Evolutionary conservation across 148 eudicot species (phyloP).

Genomic region (Selenicereus undatus): DNA sequence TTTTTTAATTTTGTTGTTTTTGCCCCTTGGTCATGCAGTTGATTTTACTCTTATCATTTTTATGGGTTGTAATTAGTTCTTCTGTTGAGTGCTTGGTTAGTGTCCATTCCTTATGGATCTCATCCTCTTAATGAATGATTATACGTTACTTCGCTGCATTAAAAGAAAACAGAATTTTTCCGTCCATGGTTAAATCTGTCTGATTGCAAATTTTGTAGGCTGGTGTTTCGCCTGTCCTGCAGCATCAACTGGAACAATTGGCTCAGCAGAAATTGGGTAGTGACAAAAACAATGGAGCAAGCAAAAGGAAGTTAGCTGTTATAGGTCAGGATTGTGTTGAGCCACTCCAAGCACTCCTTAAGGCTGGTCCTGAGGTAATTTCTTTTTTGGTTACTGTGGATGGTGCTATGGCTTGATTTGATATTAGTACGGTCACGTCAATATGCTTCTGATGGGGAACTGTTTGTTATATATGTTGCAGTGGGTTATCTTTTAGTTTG

Average conservation of each 20-base stretch:
- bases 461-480: background rate
- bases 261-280: slow-evolving; percentile 41
- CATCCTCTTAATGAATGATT: too few relatives aligned
- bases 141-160: too few relatives aligned
- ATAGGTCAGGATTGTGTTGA: slow-evolving; percentile 88
- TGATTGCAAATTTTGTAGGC: slow-evolving; percentile 42
- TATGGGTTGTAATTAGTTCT: too few relatives aligned
- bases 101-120: too few relatives aligned
- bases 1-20: too few relatives aligned
- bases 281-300: slow-evolving; percentile 26
- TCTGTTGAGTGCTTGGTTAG: too few relatives aligned
- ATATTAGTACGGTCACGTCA: too few relatives aligned
- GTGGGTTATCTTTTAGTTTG: background rate
- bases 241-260: slow-evolving; percentile 71
- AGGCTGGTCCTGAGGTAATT: slow-evolving; percentile 72
- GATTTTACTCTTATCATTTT: too few relatives aligned
- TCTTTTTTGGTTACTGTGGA: background rate
- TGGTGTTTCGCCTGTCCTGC: slow-evolving; percentile 79
- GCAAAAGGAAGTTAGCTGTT: slow-evolving; percentile 43
- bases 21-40: too few relatives aligned
- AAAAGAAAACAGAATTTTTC: too few relatives aligned
- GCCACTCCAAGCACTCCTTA: slow-evolving; percentile 88
- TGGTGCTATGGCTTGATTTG: background rate
- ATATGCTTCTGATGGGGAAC: background rate
- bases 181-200: background rate